Conservation (phyloP, 2,329 filamentous ascomycete species). For the Curvularia hawaiiensis region DNA sequence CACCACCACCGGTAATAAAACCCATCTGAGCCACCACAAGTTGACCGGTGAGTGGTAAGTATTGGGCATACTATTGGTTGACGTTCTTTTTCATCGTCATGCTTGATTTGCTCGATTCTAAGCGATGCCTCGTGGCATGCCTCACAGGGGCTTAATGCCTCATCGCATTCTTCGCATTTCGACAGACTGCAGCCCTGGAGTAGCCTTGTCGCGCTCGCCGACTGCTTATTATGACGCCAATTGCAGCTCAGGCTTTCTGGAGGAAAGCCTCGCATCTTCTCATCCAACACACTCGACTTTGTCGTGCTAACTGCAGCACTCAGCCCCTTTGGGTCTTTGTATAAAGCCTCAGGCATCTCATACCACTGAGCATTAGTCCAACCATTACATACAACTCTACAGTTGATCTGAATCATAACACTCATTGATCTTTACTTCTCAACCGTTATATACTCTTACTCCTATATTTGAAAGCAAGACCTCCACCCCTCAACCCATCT, state of each 20-base stretch:
- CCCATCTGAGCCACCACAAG: not conserved
- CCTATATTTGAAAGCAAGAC: not conserved
- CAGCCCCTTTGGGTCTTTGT: not conserved
- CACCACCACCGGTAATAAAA: not conserved
- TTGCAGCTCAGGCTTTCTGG: not conserved
- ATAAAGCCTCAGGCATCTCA: not conserved
- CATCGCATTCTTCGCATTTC: conserved; percentile 39
- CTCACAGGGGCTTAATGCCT: conserved; percentile 10
- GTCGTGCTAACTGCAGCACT: not conserved
- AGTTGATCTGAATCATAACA: not conserved
- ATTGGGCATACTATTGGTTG: not conserved
- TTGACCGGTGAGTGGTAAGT: not conserved
- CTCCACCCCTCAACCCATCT: not conserved
- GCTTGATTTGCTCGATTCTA: conserved; percentile 17
- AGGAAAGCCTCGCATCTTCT: not conserved
- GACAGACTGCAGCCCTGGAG: not conserved
- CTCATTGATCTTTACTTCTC: not conserved
- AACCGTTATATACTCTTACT: not conserved
- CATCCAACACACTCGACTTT: not conserved
- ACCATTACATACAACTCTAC: not conserved
- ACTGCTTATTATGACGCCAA: not conserved
- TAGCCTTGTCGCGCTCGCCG: not conserved
- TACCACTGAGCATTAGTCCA: not conserved
- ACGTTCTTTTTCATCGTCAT: conserved; percentile 2
- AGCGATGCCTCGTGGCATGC: conserved; percentile 16